A percentile compares a stretch with the other conserved stretches of the same genome.
Conservation (phyloP, 441 rosid species). For the Populus hybrid region DNA sequence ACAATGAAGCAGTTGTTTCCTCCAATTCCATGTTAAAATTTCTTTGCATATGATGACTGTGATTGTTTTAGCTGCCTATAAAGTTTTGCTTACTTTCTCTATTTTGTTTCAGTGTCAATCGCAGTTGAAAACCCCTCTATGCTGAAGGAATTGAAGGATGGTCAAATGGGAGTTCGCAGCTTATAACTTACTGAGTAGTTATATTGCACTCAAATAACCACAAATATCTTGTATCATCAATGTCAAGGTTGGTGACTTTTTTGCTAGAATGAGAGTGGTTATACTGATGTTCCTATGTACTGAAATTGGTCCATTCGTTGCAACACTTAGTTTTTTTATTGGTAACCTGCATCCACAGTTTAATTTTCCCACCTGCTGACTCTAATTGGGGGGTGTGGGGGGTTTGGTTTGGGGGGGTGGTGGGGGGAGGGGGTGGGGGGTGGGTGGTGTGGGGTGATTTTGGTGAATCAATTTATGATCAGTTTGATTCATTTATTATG, state of each 20-base stretch:
- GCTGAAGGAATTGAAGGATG: constrained; percentile 92
- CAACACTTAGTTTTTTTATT: neutral
- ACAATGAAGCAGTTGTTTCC: constrained; percentile 1
- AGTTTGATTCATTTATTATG: neutral
- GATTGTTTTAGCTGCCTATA: neutral
- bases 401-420: too few species aligned
- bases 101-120: constrained; percentile 76
- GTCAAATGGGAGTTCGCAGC: constrained; percentile 93
- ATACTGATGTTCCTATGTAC: too few species aligned
- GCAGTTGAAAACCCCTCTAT: constrained; percentile 84
- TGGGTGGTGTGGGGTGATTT: too few species aligned
- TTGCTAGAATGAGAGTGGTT: neutral
- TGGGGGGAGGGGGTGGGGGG: too few species aligned
- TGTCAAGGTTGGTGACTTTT: constrained; percentile 75
- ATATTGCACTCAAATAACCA: constrained; percentile 85
- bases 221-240: constrained; percentile 77
- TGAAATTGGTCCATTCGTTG: neutral
- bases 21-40: constrained; percentile 1
- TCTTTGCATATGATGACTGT: neutral
- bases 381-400: too few species aligned
- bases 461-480: neutral
- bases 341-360: too few species aligned
- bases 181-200: constrained; percentile 79
- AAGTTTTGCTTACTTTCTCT: constrained; percentile 11
- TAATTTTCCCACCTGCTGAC: constrained; percentile 3